phyloP scores from a whole-genome alignment of 805 yeast species.

The Pichia deserticola region DNA sequence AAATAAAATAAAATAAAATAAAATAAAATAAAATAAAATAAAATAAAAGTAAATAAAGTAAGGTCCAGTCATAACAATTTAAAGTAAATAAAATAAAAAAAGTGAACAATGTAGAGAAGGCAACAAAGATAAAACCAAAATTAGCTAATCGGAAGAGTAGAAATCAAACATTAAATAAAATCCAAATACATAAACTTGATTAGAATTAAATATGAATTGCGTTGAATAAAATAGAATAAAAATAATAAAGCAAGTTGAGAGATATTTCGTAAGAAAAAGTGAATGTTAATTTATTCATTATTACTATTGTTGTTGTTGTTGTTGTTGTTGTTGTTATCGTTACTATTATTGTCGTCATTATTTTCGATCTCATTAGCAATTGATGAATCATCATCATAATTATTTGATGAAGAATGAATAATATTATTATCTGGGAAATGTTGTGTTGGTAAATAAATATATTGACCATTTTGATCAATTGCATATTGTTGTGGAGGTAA shows the following conservation, averaged over 20 bases:
- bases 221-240: too few relatives aligned
- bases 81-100: too few relatives aligned
- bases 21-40: background rate
- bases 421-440: slow-evolving; percentile 17
- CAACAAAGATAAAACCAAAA: too few relatives aligned
- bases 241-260: too few relatives aligned
- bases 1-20: background rate
- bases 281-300: too few relatives aligned
- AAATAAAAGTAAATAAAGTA: background rate
- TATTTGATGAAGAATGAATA: slow-evolving; percentile 3
- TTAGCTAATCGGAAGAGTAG: too few relatives aligned
- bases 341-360: background rate
- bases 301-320: background rate
- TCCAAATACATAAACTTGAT: too few relatives aligned
- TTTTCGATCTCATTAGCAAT: background rate
- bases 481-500: slow-evolving; percentile 17
- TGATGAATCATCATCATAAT: background rate
- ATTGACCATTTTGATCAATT: slow-evolving; percentile 24
- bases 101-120: too few relatives aligned
- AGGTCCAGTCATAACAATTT: too few relatives aligned
- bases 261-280: too few relatives aligned
- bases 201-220: too few relatives aligned
- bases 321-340: background rate
- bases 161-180: too few relatives aligned
- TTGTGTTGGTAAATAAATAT: slow-evolving; percentile 19